Evolutionary conservation across 345 rosid genomes (phyloP), one percentile per base, ranked within the genome.

Genomic region (Salix suchowensis): DNA sequence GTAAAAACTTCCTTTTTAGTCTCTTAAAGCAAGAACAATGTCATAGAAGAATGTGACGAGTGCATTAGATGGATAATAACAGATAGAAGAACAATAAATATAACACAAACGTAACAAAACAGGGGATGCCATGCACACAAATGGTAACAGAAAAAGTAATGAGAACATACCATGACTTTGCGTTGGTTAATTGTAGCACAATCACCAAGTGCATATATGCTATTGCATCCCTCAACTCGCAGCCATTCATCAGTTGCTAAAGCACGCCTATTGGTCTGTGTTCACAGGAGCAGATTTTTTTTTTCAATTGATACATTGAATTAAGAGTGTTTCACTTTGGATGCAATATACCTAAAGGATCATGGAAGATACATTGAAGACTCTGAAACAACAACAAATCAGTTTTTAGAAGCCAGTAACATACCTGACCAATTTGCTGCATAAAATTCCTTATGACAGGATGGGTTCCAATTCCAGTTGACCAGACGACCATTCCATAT

Each of bases 171-270:
- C 99, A 96, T 89, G 92, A 96, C 99, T 93, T 85, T 88, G 7
- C 98, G 95, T 84, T 94, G 98, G 82, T 94, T 93, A 62, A 96
- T 83, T 77, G 99, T 93, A 70, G 99, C 99, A n/a, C 98, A 96
- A 77, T 96, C 98, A 78, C 99, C 99, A 42, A 96, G 98, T 64
- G 99, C 96, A 76, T 96, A 96, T 69, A 93, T 70, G 58, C 66
- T 84, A 74, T 87, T 87, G 48, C 82, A 76, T 65, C 94, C 92
- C 80, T 96, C 99, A 32, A 96, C 92, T 11, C 98, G 89, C 34
- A 96, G 87, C 99, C 99, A 96, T 73, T 96, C 99, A 80, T 96
- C 99, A 52, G 99, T 96, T 32, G 98, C 98, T 68, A 96, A 80
- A 81, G 90, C 98, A 1, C 99, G 97, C 81, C 99, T 92, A 67